Conservation (phyloP, 2,329 filamentous ascomycete species). For the Sporothrix schenckii region DNA sequence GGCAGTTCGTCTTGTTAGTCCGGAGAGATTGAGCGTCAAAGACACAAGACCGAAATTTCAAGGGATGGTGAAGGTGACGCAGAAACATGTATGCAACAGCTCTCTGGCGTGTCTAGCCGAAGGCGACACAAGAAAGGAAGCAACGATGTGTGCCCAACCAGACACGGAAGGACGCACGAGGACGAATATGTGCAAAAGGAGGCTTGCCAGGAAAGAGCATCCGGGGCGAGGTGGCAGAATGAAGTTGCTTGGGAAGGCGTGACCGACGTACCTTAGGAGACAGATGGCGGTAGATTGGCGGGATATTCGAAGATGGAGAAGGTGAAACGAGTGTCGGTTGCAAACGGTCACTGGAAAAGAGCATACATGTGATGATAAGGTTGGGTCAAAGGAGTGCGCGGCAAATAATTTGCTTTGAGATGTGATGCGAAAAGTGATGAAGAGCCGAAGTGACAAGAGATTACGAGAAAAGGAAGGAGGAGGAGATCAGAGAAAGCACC, state of each 20-base stretch:
- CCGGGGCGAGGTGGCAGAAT: neutral
- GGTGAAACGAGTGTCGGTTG: neutral
- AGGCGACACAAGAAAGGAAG: constrained; percentile 16
- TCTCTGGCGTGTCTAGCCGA: constrained; percentile 23
- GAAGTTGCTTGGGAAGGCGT: neutral
- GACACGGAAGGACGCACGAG: neutral
- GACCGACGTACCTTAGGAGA: constrained; percentile 9
- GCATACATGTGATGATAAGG: neutral
- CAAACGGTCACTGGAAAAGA: neutral
- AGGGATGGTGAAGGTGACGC: constrained; percentile 30
- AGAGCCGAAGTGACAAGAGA: neutral
- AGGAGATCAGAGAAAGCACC: neutral
- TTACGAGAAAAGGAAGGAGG: too few relatives aligned
- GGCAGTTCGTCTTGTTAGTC: neutral
- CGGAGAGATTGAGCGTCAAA: neutral
- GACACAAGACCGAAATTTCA: constrained; percentile 29
- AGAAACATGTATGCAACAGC: constrained; percentile 30
- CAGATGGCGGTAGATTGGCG: neutral
- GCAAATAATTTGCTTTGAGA: neutral
- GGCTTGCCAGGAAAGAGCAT: constrained; percentile 11
- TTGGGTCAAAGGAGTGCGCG: constrained; percentile 10
- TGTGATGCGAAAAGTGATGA: neutral
- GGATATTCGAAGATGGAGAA: neutral
- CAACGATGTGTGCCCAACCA: constrained; percentile 4
- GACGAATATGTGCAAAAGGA: neutral